phyloP scores from a whole-genome alignment of 2,329 filamentous ascomycete genomes.

The Aspergillus ustus region DNA sequence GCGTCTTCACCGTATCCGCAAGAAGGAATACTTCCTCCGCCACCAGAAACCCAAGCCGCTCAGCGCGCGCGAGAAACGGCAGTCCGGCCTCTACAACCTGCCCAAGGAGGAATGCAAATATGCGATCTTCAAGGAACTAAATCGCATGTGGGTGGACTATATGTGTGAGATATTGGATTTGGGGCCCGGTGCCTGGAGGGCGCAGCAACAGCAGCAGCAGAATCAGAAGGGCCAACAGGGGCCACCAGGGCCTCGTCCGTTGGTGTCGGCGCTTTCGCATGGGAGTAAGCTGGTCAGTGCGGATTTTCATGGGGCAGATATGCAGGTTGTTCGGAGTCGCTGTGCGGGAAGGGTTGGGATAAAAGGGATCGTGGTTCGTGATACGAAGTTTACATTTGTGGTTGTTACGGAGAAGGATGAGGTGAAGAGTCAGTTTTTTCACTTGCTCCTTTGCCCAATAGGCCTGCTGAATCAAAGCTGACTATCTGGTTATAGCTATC shows the following conservation, averaged over 20 bases:
- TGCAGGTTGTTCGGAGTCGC: constrained; percentile 80
- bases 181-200: constrained; percentile 39
- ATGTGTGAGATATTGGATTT: constrained; percentile 78
- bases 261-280: constrained; percentile 60
- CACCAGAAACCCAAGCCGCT: constrained; percentile 68
- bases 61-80: constrained; percentile 77
- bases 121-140: constrained; percentile 74
- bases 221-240: neutral
- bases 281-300: constrained; percentile 74
- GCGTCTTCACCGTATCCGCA: constrained; percentile 54
- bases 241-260: constrained; percentile 15
- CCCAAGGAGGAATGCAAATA: constrained; percentile 72
- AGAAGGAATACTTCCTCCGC: constrained; percentile 50
- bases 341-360: constrained; percentile 83
- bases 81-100: constrained; percentile 74
- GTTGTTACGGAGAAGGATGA: constrained; percentile 73
- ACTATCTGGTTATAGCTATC: constrained; percentile 54
- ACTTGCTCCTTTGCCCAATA: neutral
- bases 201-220: constrained; percentile 1
- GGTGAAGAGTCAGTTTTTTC: constrained; percentile 63
- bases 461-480: neutral
- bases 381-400: constrained; percentile 85
- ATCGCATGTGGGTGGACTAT: constrained; percentile 82
- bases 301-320: constrained; percentile 84
- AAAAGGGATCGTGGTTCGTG: constrained; percentile 83